These are phyloP conservation scores for Raphanus hybrid DNA, from an alignment of 441 rosid species.

Conservation along the genomic window DNA sequence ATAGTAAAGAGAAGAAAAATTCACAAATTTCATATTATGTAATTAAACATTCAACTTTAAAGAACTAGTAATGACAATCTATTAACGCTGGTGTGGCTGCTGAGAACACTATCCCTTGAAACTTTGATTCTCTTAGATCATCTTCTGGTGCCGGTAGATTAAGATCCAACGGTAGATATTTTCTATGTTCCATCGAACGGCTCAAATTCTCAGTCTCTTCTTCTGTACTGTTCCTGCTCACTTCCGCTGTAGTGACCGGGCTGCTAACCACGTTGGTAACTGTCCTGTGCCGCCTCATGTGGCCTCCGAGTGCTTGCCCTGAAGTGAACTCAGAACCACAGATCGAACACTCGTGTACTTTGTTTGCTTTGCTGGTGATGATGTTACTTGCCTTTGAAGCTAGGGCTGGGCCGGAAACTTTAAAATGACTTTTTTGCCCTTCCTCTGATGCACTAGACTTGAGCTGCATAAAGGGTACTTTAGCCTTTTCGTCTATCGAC, in stretches of 20 bases:
- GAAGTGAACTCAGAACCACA: slow-evolving; percentile 90
- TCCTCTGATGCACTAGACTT: slow-evolving; percentile 25
- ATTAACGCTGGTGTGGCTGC: slow-evolving; percentile 69
- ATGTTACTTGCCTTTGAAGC: slow-evolving; percentile 48
- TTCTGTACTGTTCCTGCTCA: slow-evolving; percentile 30
- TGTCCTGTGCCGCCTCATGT: slow-evolving; percentile 91
- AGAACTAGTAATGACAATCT: slow-evolving; percentile 75
- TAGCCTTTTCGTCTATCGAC: slow-evolving; percentile 45
- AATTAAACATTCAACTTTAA: slow-evolving; percentile 11
- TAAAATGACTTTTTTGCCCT: slow-evolving; percentile 37
- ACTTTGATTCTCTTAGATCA: slow-evolving; percentile 60
- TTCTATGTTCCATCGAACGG: slow-evolving; percentile 50
- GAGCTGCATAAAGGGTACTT: slow-evolving; percentile 29
- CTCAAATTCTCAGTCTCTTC: neutral
- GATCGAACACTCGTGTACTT: slow-evolving; percentile 89
- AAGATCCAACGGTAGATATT: slow-evolving; percentile 70
- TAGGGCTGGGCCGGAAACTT: slow-evolving; percentile 39
- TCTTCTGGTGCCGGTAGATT: slow-evolving; percentile 97
- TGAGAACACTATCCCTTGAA: slow-evolving; percentile 53
- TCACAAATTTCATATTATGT: slow-evolving; percentile 46
- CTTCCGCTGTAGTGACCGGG: neutral
- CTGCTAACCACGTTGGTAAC: slow-evolving; percentile 34
- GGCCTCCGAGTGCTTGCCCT: slow-evolving; percentile 98
- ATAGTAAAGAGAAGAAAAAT: slow-evolving; percentile 35
- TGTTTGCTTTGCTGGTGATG: slow-evolving; percentile 45